A percentile compares a stretch with the other conserved stretches of the same genome.
phyloP scores from a whole-genome alignment of 352 stramenopile genomes.

The Chrysophaeum taylorii region DNA sequence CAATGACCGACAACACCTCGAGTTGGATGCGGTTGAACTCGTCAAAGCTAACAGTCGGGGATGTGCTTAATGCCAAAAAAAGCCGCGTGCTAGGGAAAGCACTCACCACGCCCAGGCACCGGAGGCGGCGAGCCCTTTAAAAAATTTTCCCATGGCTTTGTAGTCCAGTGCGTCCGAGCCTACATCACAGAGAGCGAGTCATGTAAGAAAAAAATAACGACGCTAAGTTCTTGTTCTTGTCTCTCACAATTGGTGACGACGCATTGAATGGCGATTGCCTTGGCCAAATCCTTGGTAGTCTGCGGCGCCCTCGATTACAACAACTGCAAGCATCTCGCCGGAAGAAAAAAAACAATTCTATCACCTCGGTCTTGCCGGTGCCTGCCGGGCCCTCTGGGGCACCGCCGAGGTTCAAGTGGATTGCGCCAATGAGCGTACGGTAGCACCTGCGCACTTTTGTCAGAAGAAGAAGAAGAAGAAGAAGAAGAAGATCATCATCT shows the following conservation, averaged over 20 bases:
- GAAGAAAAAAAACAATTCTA: constrained; percentile 34
- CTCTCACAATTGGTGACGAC: constrained; percentile 82
- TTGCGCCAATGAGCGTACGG: constrained; percentile 80
- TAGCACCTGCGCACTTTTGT: no score
- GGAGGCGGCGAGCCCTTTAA: constrained; percentile 51
- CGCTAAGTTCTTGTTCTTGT: no score
- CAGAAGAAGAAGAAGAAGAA: background rate
- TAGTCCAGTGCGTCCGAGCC: constrained; percentile 60
- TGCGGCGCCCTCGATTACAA: no score
- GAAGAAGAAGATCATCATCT: constrained; percentile 2
- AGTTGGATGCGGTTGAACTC: constrained; percentile 78
- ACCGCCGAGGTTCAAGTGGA: constrained; percentile 80
- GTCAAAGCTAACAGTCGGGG: constrained; percentile 55
- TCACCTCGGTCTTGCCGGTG: constrained; percentile 46
- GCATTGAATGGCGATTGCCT: constrained; percentile 82
- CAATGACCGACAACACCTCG: constrained; percentile 68
- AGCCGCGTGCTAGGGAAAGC: background rate
- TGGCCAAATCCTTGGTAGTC: constrained; percentile 81
- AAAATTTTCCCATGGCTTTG: constrained; percentile 86
- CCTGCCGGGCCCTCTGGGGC: constrained; percentile 75
- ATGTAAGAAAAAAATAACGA: no score
- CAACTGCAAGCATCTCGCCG: constrained; percentile 80
- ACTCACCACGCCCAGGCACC: constrained; percentile 25
- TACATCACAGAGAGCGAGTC: no score
- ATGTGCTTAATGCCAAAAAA: background rate